phyloP scores from a whole-genome alignment of 257 asterid species.

The Salvia hispanica region DNA sequence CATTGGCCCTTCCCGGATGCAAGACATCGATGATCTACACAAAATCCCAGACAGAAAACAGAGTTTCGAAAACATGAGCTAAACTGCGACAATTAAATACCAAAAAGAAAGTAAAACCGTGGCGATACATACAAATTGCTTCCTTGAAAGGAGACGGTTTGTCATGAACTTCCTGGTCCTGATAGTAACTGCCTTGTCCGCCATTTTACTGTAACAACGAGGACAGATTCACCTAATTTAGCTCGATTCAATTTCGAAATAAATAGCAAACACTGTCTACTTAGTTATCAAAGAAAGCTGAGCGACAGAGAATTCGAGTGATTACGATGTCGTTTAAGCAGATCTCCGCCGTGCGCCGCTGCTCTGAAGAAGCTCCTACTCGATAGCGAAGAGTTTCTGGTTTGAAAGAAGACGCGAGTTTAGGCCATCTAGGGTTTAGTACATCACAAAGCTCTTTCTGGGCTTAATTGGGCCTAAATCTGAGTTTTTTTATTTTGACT shows the following conservation, averaged over 20 bases:
- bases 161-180: slow-evolving; percentile 79
- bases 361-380: slow-evolving; percentile 26
- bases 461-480: slow-evolving; percentile 23
- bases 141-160: slow-evolving; percentile 81
- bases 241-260: slow-evolving; percentile 23
- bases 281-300: neutral
- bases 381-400: slow-evolving; percentile 33
- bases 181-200: slow-evolving; percentile 60
- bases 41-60: neutral
- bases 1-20: slow-evolving; percentile 92
- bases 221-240: neutral
- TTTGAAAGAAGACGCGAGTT: neutral
- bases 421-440: slow-evolving; percentile 40
- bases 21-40: slow-evolving; percentile 74
- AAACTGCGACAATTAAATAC: neutral
- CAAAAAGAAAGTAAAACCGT: too few relatives aligned
- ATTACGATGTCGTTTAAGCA: slow-evolving; percentile 33
- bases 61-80: neutral
- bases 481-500: neutral
- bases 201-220: slow-evolving; percentile 52
- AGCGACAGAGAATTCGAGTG: neutral
- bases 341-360: slow-evolving; percentile 18
- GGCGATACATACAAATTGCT: slow-evolving; percentile 63
- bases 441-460: neutral
- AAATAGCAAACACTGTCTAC: neutral